A percentile compares a stretch with the other conserved stretches of the same genome.
Conservation (phyloP, 2,329 filamentous ascomycete species). For the Anthostomella pinea region DNA sequence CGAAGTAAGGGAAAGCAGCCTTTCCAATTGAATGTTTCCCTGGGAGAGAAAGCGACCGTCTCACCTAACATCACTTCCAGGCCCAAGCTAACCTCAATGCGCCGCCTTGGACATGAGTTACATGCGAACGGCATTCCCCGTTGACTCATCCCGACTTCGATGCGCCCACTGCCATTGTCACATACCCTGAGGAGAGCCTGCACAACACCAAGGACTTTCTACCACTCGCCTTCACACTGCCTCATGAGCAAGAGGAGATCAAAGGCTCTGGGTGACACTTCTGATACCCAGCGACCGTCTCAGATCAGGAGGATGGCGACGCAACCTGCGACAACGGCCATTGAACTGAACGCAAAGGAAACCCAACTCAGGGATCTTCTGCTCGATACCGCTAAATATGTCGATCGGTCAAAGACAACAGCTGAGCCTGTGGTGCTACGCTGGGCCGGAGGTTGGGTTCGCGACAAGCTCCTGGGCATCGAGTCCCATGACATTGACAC, state of each 20-base stretch:
- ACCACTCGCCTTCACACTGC: conserved; percentile 1
- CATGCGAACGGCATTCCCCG: too few relatives aligned
- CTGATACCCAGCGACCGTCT: conserved; percentile 15
- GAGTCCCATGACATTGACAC: conserved; percentile 80
- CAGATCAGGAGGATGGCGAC: conserved; percentile 29
- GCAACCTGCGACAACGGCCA: conserved; percentile 28
- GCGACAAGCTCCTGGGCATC: conserved; percentile 74
- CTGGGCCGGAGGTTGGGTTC: conserved; percentile 85
- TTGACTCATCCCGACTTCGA: conserved; percentile 9
- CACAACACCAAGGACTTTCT: conserved; percentile 1
- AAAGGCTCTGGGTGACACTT: conserved; percentile 18
- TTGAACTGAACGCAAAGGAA: conserved; percentile 67
- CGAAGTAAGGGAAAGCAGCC: too few relatives aligned
- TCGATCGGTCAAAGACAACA: conserved; percentile 50
- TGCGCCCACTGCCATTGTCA: conserved; percentile 3
- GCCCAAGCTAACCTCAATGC: too few relatives aligned
- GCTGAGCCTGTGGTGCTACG: conserved; percentile 61
- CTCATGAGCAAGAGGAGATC: conserved; percentile 32
- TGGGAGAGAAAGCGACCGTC: too few relatives aligned
- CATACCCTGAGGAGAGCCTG: conserved; percentile 1
- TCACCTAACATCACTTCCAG: too few relatives aligned
- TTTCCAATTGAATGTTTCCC: too few relatives aligned
- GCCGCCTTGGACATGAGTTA: too few relatives aligned
- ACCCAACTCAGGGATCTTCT: conserved; percentile 70
- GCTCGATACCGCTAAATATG: conserved; percentile 74